A percentile compares a stretch with the other conserved stretches of the same genome.
Conservation (phyloP, 768 basidiomycete genomes). For the Tricholoma bakamatsutake region DNA sequence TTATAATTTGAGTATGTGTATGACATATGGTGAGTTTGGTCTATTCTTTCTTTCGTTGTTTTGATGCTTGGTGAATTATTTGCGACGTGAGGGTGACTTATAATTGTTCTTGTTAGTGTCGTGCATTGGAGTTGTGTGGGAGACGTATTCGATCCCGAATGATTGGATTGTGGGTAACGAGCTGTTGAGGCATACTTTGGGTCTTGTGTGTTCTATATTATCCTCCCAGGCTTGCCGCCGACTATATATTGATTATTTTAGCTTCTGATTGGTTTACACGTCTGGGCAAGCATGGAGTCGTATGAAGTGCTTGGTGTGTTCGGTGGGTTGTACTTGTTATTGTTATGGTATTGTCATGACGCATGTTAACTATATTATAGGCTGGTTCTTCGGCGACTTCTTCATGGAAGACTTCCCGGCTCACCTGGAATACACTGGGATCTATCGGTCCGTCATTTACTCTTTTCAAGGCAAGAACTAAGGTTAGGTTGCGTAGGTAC, state of each 20-base stretch:
- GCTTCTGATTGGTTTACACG: conserved; percentile 80
- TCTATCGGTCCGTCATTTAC: conserved; percentile 64
- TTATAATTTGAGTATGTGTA: conserved; percentile 89
- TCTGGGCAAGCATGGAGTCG: conserved; percentile 88
- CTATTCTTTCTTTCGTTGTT: neutral
- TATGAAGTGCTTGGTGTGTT: conserved; percentile 93
- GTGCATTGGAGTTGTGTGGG: conserved; percentile 81
- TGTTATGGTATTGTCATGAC: neutral
- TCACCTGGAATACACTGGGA: conserved; percentile 91
- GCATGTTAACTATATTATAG: conserved; percentile 28
- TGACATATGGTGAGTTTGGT: conserved; percentile 75
- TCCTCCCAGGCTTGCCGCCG: neutral
- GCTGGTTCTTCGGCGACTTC: conserved; percentile 99
- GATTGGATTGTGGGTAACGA: conserved; percentile 89
- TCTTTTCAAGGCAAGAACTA: neutral
- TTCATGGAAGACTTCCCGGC: conserved; percentile 92
- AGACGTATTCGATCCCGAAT: conserved; percentile 75
- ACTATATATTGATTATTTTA: conserved; percentile 23
- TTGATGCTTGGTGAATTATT: neutral
- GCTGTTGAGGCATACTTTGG: conserved; percentile 83
- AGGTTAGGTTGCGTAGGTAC: conserved; percentile 44
- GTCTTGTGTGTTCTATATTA: conserved; percentile 51
- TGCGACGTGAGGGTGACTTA: neutral
- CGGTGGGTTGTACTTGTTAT: conserved; percentile 39
- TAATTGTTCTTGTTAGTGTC: conserved; percentile 50